Percentiles rank a stretch among this genome's conserved stretches.
phyloP scores from a whole-genome alignment of 805 yeast genomes.

The Scheffersomyces lignosus region DNA sequence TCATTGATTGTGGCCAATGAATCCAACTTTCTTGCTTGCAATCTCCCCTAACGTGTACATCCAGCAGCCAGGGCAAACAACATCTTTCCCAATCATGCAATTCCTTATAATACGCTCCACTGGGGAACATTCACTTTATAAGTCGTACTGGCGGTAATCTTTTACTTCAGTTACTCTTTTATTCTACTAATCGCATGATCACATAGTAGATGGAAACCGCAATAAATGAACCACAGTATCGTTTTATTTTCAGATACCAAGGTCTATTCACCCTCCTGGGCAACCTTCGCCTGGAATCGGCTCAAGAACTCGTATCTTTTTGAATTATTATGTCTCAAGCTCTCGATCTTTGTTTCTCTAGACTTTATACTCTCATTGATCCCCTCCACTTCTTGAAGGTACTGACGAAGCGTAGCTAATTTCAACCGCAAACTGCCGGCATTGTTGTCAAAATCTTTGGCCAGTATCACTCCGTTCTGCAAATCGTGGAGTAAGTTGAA shows the following conservation, averaged over 20 bases:
- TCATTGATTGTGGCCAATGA: too few species aligned
- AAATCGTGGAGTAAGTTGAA: conserved; percentile 35
- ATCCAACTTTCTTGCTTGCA: too few species aligned
- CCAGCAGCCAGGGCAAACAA: too few species aligned
- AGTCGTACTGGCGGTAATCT: too few species aligned
- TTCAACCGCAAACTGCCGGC: conserved; percentile 48
- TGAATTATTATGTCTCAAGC: conserved; percentile 29
- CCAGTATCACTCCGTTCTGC: conserved; percentile 34
- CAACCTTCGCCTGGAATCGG: conserved; percentile 14
- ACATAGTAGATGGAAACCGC: too few species aligned
- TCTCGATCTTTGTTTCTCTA: conserved; percentile 30
- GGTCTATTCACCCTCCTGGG: conserved; percentile 1
- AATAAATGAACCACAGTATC: too few species aligned
- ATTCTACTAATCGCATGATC: too few species aligned
- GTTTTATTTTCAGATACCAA: not conserved
- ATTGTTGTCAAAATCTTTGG: conserved; percentile 43
- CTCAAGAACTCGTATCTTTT: conserved; percentile 24
- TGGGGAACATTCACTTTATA: too few species aligned
- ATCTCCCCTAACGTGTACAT: too few species aligned
- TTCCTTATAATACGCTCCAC: too few species aligned
- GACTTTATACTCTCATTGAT: conserved; percentile 43
- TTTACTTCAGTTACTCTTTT: too few species aligned
- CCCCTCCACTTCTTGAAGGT: conserved; percentile 45
- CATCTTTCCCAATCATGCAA: too few species aligned
- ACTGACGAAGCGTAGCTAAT: conserved; percentile 32